Percentiles rank a stretch among this genome's conserved stretches.
These are phyloP conservation scores for Rhodosporidiobolus odoratus DNA, from an alignment of 768 basidiomycete species.

Conservation along the genomic window DNA sequence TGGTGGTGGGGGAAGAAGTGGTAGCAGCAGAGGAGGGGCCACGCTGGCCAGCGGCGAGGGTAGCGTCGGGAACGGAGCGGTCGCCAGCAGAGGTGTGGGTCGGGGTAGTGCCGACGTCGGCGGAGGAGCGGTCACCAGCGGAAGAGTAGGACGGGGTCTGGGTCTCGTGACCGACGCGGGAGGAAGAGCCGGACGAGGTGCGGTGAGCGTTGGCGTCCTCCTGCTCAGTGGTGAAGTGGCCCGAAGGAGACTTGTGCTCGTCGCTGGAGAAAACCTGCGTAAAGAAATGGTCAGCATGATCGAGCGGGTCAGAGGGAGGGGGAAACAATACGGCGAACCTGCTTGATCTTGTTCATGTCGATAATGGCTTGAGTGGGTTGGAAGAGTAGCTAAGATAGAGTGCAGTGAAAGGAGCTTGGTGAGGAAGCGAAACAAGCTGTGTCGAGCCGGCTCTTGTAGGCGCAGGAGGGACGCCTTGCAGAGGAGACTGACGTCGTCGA, in stretches of 20 bases:
- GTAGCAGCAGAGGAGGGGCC: background rate
- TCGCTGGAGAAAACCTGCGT: background rate
- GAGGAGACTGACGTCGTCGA: too few relatives aligned
- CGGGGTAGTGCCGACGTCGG: background rate
- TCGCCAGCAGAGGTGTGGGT: background rate
- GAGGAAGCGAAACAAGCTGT: too few relatives aligned
- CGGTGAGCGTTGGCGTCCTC: too few relatives aligned
- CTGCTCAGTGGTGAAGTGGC: slow-evolving; percentile 1
- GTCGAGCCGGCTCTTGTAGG: too few relatives aligned
- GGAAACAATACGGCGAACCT: background rate
- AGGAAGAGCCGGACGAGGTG: background rate
- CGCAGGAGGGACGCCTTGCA: too few relatives aligned
- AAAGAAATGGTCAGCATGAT: background rate
- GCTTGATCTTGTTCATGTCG: slow-evolving; percentile 6
- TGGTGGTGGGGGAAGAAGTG: background rate
- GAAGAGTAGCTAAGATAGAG: too few relatives aligned
- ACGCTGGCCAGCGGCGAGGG: background rate
- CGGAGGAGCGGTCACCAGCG: background rate
- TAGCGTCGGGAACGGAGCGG: background rate
- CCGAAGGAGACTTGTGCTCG: background rate
- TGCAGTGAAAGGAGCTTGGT: too few relatives aligned
- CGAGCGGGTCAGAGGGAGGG: background rate
- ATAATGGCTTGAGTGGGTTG: background rate
- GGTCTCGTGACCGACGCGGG: background rate
- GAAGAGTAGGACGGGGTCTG: background rate